These are phyloP conservation scores for Mycena metata DNA, from an alignment of 768 basidiomycete genomes.

Conservation along the genomic window DNA sequence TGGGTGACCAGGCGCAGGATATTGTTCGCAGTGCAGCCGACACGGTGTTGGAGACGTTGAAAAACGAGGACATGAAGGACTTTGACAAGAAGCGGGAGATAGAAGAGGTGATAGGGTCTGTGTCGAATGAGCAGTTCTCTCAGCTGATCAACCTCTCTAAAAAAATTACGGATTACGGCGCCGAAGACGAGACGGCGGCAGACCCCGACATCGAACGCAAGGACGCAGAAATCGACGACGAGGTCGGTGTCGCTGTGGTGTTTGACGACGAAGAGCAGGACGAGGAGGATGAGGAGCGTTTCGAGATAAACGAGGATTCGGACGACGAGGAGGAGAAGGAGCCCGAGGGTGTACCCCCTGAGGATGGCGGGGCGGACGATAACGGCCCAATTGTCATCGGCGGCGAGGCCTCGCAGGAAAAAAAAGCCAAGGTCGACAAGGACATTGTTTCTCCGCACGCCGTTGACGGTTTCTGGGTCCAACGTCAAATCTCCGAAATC, in stretches of 20 bases:
- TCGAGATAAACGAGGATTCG: constrained; percentile 85
- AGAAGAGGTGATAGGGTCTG: constrained; percentile 76
- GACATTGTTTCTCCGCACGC: constrained; percentile 90
- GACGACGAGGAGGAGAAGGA: constrained; percentile 83
- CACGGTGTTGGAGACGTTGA: constrained; percentile 87
- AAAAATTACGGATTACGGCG: constrained; percentile 96
- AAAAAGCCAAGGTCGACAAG: constrained; percentile 73
- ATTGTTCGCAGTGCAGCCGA: constrained; percentile 97
- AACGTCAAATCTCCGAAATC: constrained; percentile 90
- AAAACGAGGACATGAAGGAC: constrained; percentile 91
- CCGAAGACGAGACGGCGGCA: constrained; percentile 82
- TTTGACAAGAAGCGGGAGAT: constrained; percentile 98
- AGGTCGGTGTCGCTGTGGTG: constrained; percentile 96
- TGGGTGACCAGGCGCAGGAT: constrained; percentile 97
- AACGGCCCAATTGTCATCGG: constrained; percentile 84
- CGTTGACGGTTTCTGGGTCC: constrained; percentile 99
- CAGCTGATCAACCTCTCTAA: constrained; percentile 89
- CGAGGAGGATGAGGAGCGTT: constrained; percentile 91
- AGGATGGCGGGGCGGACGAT: constrained; percentile 57
- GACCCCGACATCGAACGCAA: constrained; percentile 87
- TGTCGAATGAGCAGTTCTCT: constrained; percentile 82
- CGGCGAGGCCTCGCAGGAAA: constrained; percentile 67
- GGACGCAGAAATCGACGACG: constrained; percentile 94
- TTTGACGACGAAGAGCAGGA: constrained; percentile 98
- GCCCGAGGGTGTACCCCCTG: constrained; percentile 57